Percentiles rank a stretch among this genome's conserved stretches.
Conservation (phyloP, 1,139 yeast species). For the Candida tropicalis region DNA sequence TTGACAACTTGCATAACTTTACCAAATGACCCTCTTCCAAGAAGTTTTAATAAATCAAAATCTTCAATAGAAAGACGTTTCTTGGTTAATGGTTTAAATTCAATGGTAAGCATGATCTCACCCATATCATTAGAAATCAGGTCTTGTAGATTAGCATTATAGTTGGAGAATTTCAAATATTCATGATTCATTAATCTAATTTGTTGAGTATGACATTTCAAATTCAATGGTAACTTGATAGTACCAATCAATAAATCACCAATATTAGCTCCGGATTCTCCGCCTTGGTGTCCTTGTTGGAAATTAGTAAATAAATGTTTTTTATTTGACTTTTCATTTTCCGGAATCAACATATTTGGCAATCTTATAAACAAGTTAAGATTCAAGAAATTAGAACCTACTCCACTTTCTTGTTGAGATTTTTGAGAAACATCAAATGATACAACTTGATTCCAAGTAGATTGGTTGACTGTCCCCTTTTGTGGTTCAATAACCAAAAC, state of each 20-base stretch:
- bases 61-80: constrained; percentile 83
- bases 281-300: constrained; percentile 12
- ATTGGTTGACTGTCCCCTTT: constrained; percentile 59
- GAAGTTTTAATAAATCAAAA: constrained; percentile 88
- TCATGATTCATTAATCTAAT: constrained; percentile 49
- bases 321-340: constrained; percentile 34
- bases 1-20: constrained; percentile 98
- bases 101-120: constrained; percentile 69
- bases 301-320: constrained; percentile 34
- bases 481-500: constrained; percentile 83
- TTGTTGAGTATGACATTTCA: constrained; percentile 39
- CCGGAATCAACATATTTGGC: constrained; percentile 65
- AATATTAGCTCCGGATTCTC: constrained; percentile 19
- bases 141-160: constrained; percentile 18
- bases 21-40: constrained; percentile 97
- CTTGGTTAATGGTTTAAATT: constrained; percentile 70
- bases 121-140: constrained; percentile 33
- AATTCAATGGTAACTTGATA: constrained; percentile 46
- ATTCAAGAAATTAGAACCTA: constrained; percentile 52
- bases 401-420: constrained; percentile 19
- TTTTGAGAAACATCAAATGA: constrained; percentile 86
- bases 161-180: constrained; percentile 44
- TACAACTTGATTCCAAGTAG: constrained; percentile 81
- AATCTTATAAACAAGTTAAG: constrained; percentile 77
- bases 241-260: constrained; percentile 49